A percentile compares a stretch with the other conserved stretches of the same genome.
Conservation (phyloP, 2,329 filamentous ascomycete species). For the Ophiobolus disseminans region DNA sequence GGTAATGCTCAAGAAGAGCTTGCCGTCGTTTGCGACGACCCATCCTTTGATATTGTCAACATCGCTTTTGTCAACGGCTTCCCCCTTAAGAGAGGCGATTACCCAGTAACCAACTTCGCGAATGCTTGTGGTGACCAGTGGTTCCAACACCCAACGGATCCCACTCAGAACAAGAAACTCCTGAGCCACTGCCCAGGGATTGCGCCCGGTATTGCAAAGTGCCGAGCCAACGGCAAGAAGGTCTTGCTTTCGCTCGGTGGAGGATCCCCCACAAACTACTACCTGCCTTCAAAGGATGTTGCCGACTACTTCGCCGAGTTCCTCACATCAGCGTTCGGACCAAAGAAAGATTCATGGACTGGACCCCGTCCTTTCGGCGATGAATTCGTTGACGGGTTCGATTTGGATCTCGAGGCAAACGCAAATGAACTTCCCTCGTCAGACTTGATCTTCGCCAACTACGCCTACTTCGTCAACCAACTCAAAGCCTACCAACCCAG, state of each 20-base stretch:
- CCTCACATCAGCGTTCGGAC: conserved; percentile 60
- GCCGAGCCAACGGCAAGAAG: conserved; percentile 45
- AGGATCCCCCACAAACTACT: conserved; percentile 49
- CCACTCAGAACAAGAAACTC: conserved; percentile 48
- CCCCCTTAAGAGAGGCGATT: conserved; percentile 56
- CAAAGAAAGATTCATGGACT: conserved; percentile 41
- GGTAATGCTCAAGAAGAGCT: conserved; percentile 58
- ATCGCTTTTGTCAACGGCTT: conserved; percentile 64
- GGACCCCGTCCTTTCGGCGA: conserved; percentile 58
- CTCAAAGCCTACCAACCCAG: conserved; percentile 49
- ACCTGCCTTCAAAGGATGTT: conserved; percentile 50
- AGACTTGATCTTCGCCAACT: conserved; percentile 48
- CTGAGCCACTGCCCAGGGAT: conserved; percentile 55
- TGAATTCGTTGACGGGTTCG: conserved; percentile 59
- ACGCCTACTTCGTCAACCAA: conserved; percentile 56
- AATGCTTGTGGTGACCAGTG: conserved; percentile 52
- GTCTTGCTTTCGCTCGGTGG: conserved; percentile 58
- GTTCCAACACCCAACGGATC: conserved; percentile 49
- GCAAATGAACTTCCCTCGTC: conserved; percentile 26
- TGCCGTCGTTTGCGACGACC: conserved; percentile 59
- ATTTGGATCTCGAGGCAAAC: conserved; percentile 56
- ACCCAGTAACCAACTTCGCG: conserved; percentile 61
- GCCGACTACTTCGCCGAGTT: conserved; percentile 59
- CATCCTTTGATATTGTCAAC: conserved; percentile 62
- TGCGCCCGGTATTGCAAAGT: conserved; percentile 37